Evolutionary conservation across 2,329 filamentous ascomycete genomes (phyloP).

Genomic region (Phialemoniopsis sp.): DNA sequence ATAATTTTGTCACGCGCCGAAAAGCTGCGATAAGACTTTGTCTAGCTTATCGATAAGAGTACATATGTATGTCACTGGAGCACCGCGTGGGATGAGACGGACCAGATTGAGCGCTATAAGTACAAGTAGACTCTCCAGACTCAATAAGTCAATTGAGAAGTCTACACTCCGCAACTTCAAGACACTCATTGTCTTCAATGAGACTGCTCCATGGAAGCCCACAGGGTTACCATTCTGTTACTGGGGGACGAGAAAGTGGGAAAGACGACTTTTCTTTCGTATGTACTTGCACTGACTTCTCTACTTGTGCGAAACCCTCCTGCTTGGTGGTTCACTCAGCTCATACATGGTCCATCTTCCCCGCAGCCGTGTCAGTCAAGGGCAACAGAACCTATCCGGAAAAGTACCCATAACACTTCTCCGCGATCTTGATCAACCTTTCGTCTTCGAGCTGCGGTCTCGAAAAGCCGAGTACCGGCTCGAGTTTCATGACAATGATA

Average conservation of each 20-base stretch:
- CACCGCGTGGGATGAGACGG: too few species aligned
- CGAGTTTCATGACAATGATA: slow-evolving; percentile 57
- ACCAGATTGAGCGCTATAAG: neutral
- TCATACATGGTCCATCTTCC: too few species aligned
- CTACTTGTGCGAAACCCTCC: slow-evolving; percentile 1
- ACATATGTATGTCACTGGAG: too few species aligned
- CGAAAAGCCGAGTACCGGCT: slow-evolving; percentile 44
- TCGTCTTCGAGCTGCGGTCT: slow-evolving; percentile 49
- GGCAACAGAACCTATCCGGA: slow-evolving; percentile 18
- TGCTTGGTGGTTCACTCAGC: slow-evolving; percentile 5
- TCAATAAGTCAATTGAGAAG: slow-evolving; percentile 2
- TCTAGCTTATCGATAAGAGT: too few species aligned
- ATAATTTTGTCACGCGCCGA: too few species aligned
- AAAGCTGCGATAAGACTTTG: too few species aligned
- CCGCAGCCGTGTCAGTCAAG: slow-evolving; percentile 47
- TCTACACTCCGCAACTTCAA: too few species aligned
- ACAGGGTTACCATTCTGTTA: slow-evolving; percentile 48
- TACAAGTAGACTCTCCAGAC: slow-evolving; percentile 5
- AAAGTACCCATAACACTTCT: slow-evolving; percentile 42
- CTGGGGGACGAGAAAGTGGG: slow-evolving; percentile 57
- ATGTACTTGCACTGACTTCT: slow-evolving; percentile 22
- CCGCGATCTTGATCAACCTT: slow-evolving; percentile 57
- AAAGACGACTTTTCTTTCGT: slow-evolving; percentile 61
- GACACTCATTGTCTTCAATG: too few species aligned
- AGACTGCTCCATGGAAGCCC: slow-evolving; percentile 37